Evolutionary conservation across 2,329 filamentous ascomycete genomes (phyloP), one percentile per base, ranked within the genome.

Genomic region (Fusarium nodosum): DNA sequence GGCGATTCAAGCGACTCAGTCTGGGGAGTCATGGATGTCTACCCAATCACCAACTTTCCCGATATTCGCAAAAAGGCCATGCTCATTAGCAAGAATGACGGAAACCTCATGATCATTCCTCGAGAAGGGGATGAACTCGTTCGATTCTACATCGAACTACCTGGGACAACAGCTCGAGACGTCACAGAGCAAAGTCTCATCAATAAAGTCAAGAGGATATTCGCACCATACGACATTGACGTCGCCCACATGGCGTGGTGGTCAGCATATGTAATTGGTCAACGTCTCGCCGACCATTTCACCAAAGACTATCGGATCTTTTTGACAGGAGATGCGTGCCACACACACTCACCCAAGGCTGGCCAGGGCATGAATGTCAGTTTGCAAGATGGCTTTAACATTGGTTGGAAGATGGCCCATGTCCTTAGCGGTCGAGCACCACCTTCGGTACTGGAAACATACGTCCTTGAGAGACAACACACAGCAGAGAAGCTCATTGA

Each of bases 291-390:
- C 0, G 66, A 74, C 0, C 64, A 59, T 3, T 74, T 75, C 8
- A 85, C 91, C 0, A 82, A 82, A 9, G 78, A 81, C 15, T 83
- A 86, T 26, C 84, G 89, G 6, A 82, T 94, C 11, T 93, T 94
- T 72, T 80, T 93, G 4, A 88, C 89, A 0, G 91, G 90, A 3
- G 91, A 71, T 30, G 72, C 90, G 88, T 77, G 90, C 85, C 71
- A 73, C 81, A 86, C 75, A 82, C 84, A 11, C 7, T 67, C 66
- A 0, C 89, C 89, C 8, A 91, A 91, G 73, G 89, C 88, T 1
- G 89, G 89, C 1, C 89, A 91, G 75, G 90, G 90, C 11, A 92
- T 92, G 90, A 93, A 93, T 66, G 87, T 91, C 5, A 87, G 83
- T 33, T 89, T 93, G 84, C 89, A 91, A 71, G 90, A 93, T 75